These are phyloP conservation scores for Cercophora samala DNA, from an alignment of 495 filamentous ascomycete species.

Conservation along the genomic window DNA sequence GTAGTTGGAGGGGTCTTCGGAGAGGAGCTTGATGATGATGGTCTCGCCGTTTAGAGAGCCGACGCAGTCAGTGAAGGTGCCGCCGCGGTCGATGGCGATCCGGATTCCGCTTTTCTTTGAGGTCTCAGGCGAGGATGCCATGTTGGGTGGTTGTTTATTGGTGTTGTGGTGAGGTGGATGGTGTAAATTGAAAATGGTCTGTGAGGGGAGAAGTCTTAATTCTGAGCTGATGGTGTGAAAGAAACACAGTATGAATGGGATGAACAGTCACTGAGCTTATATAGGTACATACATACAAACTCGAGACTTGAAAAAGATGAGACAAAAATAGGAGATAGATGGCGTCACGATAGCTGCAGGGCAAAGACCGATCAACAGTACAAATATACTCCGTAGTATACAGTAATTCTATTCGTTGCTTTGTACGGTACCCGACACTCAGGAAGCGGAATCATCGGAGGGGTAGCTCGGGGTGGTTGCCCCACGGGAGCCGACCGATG, in stretches of 20 bases:
- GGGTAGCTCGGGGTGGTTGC: background rate
- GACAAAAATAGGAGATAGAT: background rate
- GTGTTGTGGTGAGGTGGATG: background rate
- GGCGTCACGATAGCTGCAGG: background rate
- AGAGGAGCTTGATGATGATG: conserved; percentile 82
- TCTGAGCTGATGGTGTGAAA: background rate
- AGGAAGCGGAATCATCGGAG: background rate
- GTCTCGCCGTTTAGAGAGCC: conserved; percentile 64
- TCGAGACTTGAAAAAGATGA: background rate
- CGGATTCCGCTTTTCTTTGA: conserved; percentile 40
- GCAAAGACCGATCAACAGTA: background rate
- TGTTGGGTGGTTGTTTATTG: background rate
- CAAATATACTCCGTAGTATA: background rate
- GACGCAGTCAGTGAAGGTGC: conserved; percentile 71
- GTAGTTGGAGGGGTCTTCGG: conserved; percentile 87
- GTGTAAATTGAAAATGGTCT: background rate
- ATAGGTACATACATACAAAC: too few relatives aligned
- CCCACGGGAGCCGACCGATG: background rate
- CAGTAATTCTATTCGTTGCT: background rate
- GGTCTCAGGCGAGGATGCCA: background rate
- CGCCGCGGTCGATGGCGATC: conserved; percentile 64
- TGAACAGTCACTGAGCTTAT: background rate
- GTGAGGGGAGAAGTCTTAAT: background rate
- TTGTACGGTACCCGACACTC: background rate
- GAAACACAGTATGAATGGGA: background rate